Base-by-base conservation (phyloP, 2,329 filamentous ascomycete genomes). In the Didymellaceae sp. region DNA sequence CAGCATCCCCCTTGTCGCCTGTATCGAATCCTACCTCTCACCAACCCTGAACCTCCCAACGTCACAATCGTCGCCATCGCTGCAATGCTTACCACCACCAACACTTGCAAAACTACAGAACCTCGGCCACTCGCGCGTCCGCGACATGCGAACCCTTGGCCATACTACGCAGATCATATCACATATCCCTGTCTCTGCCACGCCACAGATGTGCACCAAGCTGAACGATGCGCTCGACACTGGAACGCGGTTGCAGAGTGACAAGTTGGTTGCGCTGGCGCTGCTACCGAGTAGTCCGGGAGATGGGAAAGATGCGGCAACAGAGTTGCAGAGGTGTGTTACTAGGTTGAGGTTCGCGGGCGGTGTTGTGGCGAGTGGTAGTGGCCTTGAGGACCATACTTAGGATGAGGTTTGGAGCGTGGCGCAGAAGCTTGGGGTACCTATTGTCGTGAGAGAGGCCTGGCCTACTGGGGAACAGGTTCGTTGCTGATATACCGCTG, bases 291-390 rank as follows among this genome's bases (percentile, higher is more conserved):
- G 43, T 24, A 26, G 37, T 2, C 30, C 17, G 1, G 46, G 47
- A 1, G 58, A 75, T 4, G 74, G 76, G 7, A 47, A 3, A 34
- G 58, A 43, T 57, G 66, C 37, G 67, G 75, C 72, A 0, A 53
- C 49, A 5, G 75, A 77, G 60, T 58, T 78, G 50, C 58, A 61
- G 34, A 51, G 76, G 8, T 77, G 76, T 53, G 69, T 82, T 1
- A 65, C 58, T 4, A 62, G 78, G 38, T 66, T 77, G n/a, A 69
- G 72, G 2, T 80, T 82, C 46, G 71, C 79, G 3, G 80, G 80
- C 0, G 77, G 78, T 1, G 63, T 82, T 32, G 61, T 82, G 8
- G 77, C 79, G 49, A 73, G 76, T 32, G 52, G 32, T 11, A 26
- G 35, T n/a, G 42, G 30, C 11, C 78, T 78, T 61, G 77, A 82